A percentile compares a stretch with the other conserved stretches of the same genome.
Evolutionary conservation across 2,329 filamentous ascomycete genomes (phyloP).

Genomic region (Penicillium sp.): DNA sequence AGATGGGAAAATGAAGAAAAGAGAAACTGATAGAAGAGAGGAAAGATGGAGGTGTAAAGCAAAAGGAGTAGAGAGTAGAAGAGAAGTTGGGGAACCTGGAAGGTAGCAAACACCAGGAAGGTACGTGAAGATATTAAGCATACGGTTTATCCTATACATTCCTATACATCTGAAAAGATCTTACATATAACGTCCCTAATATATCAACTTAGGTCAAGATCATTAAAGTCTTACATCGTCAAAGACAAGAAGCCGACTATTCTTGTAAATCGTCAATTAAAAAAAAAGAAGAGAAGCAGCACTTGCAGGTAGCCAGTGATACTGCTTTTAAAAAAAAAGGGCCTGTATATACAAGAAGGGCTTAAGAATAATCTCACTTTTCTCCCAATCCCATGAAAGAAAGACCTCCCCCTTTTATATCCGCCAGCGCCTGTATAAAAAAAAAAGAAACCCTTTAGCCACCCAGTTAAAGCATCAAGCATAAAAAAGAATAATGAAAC

Average conservation of each 20-base stretch:
- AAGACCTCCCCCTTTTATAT: slow-evolving; percentile 17
- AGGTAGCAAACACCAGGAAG: slow-evolving; percentile 5
- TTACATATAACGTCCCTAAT: too few species aligned
- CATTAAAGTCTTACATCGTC: too few species aligned
- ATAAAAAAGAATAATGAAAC: slow-evolving; percentile 20
- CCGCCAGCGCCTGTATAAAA: slow-evolving; percentile 22
- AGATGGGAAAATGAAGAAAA: background rate
- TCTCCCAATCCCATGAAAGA: slow-evolving; percentile 12
- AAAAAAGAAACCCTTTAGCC: slow-evolving; percentile 21
- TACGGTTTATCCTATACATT: background rate
- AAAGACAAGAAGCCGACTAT: background rate
- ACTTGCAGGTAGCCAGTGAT: slow-evolving; percentile 10
- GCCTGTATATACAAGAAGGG: slow-evolving; percentile 32
- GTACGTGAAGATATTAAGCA: slow-evolving; percentile 1
- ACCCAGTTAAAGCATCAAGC: slow-evolving; percentile 20
- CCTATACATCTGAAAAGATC: too few species aligned
- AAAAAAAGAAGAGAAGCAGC: slow-evolving; percentile 8
- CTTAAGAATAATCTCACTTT: slow-evolving; percentile 23
- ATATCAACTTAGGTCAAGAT: too few species aligned
- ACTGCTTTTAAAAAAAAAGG: slow-evolving; percentile 9
- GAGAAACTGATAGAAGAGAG: background rate
- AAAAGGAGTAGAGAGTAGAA: slow-evolving; percentile 14
- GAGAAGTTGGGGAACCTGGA: background rate
- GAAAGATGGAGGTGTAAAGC: background rate
- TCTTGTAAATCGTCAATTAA: slow-evolving; percentile 5